Evolutionary conservation across 352 stramenopile species (phyloP).

Genomic region (Pythium pectinolyticum): DNA sequence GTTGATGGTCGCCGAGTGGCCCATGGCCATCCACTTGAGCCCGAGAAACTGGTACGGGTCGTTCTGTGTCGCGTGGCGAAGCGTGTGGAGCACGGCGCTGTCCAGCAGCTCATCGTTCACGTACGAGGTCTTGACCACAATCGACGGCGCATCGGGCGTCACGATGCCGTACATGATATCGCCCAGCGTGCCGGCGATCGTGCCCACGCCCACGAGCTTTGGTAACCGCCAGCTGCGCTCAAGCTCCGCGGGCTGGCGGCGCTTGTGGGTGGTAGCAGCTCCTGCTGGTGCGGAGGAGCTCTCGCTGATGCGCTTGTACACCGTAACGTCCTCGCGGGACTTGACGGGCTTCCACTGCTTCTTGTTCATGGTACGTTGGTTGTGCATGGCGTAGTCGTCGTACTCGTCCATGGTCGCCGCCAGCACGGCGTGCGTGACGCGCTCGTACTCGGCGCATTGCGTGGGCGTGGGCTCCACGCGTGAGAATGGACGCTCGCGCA

Average conservation of each 20-base stretch:
- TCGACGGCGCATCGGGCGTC: constrained; percentile 42
- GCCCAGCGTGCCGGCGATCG: constrained; percentile 23
- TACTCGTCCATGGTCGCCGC: constrained; percentile 37
- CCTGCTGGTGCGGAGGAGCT: constrained; percentile 1
- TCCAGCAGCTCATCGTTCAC: constrained; percentile 53
- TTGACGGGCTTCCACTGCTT: constrained; percentile 44
- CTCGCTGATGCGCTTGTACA: constrained; percentile 35
- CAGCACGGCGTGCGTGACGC: constrained; percentile 34
- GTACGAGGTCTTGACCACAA: constrained; percentile 53
- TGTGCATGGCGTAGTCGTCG: constrained; percentile 26
- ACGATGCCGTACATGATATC: constrained; percentile 43
- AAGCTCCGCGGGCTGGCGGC: background rate
- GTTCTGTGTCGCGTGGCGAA: constrained; percentile 36
- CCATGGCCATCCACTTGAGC: constrained; percentile 34
- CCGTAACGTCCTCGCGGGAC: constrained; percentile 26
- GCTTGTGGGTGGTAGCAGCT: constrained; percentile 3
- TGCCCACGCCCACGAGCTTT: constrained; percentile 23
- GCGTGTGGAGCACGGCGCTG: constrained; percentile 41
- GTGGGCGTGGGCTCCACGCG: constrained; percentile 32
- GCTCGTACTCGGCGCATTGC: constrained; percentile 38
- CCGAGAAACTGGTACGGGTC: constrained; percentile 28
- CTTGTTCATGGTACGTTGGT: constrained; percentile 35
- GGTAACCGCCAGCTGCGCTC: constrained; percentile 6
- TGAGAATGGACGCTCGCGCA: constrained; percentile 19
- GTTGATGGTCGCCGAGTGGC: constrained; percentile 6